Evolutionary conservation across 2,329 filamentous ascomycete genomes (phyloP).

Genomic region (Xylaria multiplex): DNA sequence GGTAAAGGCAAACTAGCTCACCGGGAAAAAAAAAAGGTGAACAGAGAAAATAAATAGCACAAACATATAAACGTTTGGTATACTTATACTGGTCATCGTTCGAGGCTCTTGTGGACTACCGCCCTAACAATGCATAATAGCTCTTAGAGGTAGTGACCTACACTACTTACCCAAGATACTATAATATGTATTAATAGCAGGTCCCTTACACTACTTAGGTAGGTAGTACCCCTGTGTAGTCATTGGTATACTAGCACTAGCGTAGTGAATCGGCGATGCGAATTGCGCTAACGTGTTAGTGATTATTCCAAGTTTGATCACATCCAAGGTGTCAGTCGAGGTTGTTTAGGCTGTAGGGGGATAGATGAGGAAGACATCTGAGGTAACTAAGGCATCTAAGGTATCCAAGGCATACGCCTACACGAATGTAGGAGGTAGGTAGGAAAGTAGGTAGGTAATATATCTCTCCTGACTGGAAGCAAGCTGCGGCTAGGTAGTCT

Average conservation of each 20-base stretch:
- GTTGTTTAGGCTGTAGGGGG: constrained; percentile 15
- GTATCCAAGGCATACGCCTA: too few relatives aligned
- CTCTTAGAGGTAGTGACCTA: background rate
- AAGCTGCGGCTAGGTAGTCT: constrained; percentile 21
- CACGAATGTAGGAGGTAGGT: too few relatives aligned
- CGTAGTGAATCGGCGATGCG: constrained; percentile 9
- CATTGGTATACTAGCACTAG: background rate
- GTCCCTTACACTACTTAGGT: too few relatives aligned
- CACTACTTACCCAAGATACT: too few relatives aligned
- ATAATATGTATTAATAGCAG: too few relatives aligned
- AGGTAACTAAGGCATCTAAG: background rate
- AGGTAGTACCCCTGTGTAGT: too few relatives aligned
- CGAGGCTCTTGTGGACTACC: background rate
- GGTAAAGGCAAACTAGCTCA: too few relatives aligned
- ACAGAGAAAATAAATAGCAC: too few relatives aligned
- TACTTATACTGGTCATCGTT: too few relatives aligned
- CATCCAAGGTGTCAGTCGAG: background rate
- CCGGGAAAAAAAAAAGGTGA: too few relatives aligned
- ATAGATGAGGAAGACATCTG: background rate
- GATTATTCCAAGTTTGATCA: background rate
- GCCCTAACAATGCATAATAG: constrained; percentile 1
- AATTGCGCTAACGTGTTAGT: background rate
- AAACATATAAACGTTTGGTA: too few relatives aligned
- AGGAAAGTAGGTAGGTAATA: background rate
- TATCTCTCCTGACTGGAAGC: constrained; percentile 10